Evolutionary conservation across 371 early-diverging fungal genomes (phyloP), one percentile per base, ranked within the genome.

Genomic region (Actinomucor elegans): DNA sequence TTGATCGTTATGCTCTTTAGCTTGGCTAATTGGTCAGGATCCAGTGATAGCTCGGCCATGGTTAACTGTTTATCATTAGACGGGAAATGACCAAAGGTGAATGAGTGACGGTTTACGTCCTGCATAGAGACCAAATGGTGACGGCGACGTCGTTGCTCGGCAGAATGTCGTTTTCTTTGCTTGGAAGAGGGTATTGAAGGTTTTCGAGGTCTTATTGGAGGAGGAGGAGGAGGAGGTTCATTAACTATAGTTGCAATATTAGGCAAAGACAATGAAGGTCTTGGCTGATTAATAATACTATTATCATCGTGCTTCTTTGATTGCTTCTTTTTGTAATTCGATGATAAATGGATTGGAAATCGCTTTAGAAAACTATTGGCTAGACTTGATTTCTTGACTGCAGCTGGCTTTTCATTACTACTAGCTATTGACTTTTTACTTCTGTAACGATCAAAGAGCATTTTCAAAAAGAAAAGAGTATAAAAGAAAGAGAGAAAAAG

Each of bases 391-490:
- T 62, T 67, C 28, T 55, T 67, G 37, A 50, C 46, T 42, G 49
- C 14, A 3, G 23, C 2, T 14, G 45, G n/a, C 20, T 42, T 52
- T 14, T 52, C 47, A 23, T 59, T 61, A 11, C 52, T 56, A 7
- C 59, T 8, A 15, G 18, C 56, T 27, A 59, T 52, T 50, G 66
- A 66, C 43, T 63, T 52, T 31, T 62, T 52, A 44, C 59, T 68
- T 66, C 66, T 57, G 48, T 72, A 72, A 14, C 69, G 55, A 57
- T 68, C 69, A 56, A 72, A 72, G 15, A 72, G 44, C 73, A 72
- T 72, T 37, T 36, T 37, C 32, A 2, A 34, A 34, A 36, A 29
- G 31, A 21, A 35, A 29, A 20, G 26, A 49, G 41, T 34, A 37
- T 29, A 50, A 36, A 33, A 45, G 20, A 24, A 42, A 34, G 32